Evolutionary conservation across 352 stramenopile genomes (phyloP).

Genomic region (Phytophthora rubi): DNA sequence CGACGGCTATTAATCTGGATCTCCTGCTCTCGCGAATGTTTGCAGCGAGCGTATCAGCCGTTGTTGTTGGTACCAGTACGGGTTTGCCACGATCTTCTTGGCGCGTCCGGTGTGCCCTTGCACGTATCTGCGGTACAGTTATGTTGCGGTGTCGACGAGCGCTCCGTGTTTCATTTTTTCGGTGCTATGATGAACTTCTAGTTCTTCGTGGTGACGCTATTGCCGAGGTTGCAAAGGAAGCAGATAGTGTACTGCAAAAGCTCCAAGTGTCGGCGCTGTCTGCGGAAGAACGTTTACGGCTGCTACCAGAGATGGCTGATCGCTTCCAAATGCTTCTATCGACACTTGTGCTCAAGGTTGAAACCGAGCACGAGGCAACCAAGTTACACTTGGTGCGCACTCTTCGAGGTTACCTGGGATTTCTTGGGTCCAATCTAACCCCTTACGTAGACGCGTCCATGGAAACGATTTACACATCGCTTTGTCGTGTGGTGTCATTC

Average conservation of each 20-base stretch:
- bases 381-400: conserved; percentile 68
- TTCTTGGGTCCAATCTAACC: conserved; percentile 49
- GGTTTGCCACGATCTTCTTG: conserved; percentile 57
- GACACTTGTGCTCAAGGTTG: conserved; percentile 65
- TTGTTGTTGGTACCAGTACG: conserved; percentile 32
- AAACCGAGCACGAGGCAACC: conserved; percentile 65
- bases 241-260: conserved; percentile 35
- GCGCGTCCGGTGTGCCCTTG: conserved; percentile 65
- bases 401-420: conserved; percentile 70
- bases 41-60: conserved; percentile 30
- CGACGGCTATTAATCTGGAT: conserved; percentile 69
- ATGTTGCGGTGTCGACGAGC: conserved; percentile 56
- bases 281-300: conserved; percentile 55
- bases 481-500: conserved; percentile 62
- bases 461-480: conserved; percentile 49
- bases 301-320: conserved; percentile 66
- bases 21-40: conserved; percentile 71
- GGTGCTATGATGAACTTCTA: conserved; percentile 81
- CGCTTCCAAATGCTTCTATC: conserved; percentile 79
- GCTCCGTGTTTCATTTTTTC: conserved; percentile 70
- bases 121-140: conserved; percentile 65
- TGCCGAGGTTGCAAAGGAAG: conserved; percentile 31
- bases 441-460: conserved; percentile 62
- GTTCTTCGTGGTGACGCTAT: conserved; percentile 69
- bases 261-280: conserved; percentile 42